Evolutionary conservation across 352 stramenopile species (phyloP), one percentile per base, ranked within the genome.

Genomic region (Phytopythium vexans): DNA sequence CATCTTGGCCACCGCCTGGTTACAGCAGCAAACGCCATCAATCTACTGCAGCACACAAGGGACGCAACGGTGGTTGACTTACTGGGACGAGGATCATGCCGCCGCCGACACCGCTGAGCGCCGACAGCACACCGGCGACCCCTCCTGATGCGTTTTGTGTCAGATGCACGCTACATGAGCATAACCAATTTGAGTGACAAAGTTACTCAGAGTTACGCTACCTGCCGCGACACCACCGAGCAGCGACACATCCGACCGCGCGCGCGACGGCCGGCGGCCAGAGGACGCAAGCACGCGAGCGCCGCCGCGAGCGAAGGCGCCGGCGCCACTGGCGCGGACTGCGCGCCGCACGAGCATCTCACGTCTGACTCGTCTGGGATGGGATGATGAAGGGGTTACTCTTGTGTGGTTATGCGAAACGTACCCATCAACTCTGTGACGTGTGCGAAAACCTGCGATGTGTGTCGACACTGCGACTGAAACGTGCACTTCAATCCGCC

Each of bases 81-180:
- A 70, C 62, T 11, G 62, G 62, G 11, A 70, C 58, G 39, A 70
- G 56, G 8, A 70, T 40, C 38, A 66, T 66, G 35, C 62, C 62
- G 15, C 62, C 62, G 16, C 62, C 62, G n/a, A 70, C 52, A 21
- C 62, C 62, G 7, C 52, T 66, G 1, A 70, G 31, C 16, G 51
- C 62, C 4, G 62, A 70, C 14, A 70, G 37, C 12, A 15, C 33
- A 8, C 42, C 27, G 21, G 5, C 41, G 10, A 70, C 41, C 6
- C 55, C 62, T 9, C 62, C 62, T 46, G 58, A 6, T 7, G 43
- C 43, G 21, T 27, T 27, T 27, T 27, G 21, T 27, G 21, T 27
- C 21, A 27, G 21, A 27, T 27, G 21, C 21, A 27, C 21, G 21
- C 2, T 27, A 27, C 21, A 27, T 27, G 21, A 27, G 21, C 21